A percentile compares a stretch with the other conserved stretches of the same genome.
phyloP scores from a whole-genome alignment of 2,329 filamentous ascomycete species.

The Parastagonospora avenae region DNA sequence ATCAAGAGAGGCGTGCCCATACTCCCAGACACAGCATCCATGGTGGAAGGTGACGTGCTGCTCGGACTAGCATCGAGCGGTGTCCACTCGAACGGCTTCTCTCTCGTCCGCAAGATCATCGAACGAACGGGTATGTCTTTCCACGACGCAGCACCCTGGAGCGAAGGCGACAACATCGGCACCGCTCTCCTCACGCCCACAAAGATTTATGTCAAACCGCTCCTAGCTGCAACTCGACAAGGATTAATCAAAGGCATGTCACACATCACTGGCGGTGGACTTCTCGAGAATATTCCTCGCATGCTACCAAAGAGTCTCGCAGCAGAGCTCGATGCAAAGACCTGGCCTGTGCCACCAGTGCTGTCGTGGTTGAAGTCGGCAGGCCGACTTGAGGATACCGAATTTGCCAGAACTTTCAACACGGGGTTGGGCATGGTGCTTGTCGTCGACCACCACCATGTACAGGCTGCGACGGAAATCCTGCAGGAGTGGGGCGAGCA shows the following conservation, averaged over 20 bases:
- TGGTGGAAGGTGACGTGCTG: conserved; percentile 82
- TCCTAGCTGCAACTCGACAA: conserved; percentile 68
- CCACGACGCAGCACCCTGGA: conserved; percentile 77
- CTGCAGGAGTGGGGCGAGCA: conserved; percentile 74
- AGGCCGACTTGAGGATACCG: conserved; percentile 71
- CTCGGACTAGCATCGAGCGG: conserved; percentile 85
- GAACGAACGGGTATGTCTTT: conserved; percentile 74
- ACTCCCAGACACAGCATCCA: conserved; percentile 75
- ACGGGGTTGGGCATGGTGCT: conserved; percentile 93
- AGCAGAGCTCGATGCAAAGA: conserved; percentile 77
- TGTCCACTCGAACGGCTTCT: conserved; percentile 96
- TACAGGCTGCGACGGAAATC: conserved; percentile 62
- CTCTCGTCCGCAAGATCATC: conserved; percentile 89
- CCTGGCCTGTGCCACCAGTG: conserved; percentile 77
- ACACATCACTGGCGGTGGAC: conserved; percentile 94
- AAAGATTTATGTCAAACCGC: conserved; percentile 85
- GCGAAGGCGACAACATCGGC: conserved; percentile 66
- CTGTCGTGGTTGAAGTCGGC: conserved; percentile 84
- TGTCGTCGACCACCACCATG: conserved; percentile 72
- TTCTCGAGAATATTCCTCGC: conserved; percentile 91
- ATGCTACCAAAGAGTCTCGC: conserved; percentile 82
- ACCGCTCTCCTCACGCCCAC: conserved; percentile 85
- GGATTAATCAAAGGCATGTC: conserved; percentile 85
- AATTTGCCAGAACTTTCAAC: conserved; percentile 95
- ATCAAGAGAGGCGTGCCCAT: conserved; percentile 69